Percentiles rank a stretch among this genome's conserved stretches.
phyloP scores from a whole-genome alignment of 2,329 filamentous ascomycete genomes.

The Aspergillus bombycis region DNA sequence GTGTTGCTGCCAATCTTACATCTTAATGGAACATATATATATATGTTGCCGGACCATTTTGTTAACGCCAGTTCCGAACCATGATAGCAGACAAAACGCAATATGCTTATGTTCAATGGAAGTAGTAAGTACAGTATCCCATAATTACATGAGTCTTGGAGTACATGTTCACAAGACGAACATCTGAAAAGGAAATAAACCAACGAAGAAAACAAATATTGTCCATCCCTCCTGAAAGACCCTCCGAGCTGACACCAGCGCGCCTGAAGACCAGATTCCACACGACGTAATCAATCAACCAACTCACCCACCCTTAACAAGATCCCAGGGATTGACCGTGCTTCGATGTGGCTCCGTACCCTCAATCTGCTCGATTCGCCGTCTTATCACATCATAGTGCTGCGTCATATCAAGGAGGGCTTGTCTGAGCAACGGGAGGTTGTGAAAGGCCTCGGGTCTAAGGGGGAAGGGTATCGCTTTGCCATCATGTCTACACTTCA shows the following conservation, averaged over 20 bases:
- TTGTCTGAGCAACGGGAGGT: constrained; percentile 8
- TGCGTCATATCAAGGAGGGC: constrained; percentile 1
- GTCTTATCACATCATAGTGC: not conserved
- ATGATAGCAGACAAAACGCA: not conserved
- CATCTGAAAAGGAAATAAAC: not conserved
- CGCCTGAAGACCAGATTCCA: not conserved
- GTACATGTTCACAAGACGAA: not conserved
- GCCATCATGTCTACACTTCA: constrained; percentile 4
- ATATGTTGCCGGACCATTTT: not conserved
- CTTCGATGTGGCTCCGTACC: not conserved
- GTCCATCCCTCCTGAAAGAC: not conserved
- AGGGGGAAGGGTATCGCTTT: constrained; percentile 15
- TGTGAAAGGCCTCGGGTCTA: constrained; percentile 11
- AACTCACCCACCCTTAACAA: not conserved
- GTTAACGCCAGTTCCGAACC: not conserved
- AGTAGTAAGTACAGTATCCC: not conserved
- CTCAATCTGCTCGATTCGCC: not conserved
- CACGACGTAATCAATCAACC: not conserved
- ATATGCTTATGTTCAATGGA: not conserved
- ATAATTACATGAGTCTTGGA: not conserved
- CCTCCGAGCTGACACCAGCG: not conserved
- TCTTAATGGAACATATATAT: not conserved
- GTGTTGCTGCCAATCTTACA: not conserved
- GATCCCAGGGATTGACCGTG: not conserved
- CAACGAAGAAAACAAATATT: not conserved